Evolutionary conservation across 1,284 basidiomycete species (phyloP).

Genomic region (Inonotus obliquus): DNA sequence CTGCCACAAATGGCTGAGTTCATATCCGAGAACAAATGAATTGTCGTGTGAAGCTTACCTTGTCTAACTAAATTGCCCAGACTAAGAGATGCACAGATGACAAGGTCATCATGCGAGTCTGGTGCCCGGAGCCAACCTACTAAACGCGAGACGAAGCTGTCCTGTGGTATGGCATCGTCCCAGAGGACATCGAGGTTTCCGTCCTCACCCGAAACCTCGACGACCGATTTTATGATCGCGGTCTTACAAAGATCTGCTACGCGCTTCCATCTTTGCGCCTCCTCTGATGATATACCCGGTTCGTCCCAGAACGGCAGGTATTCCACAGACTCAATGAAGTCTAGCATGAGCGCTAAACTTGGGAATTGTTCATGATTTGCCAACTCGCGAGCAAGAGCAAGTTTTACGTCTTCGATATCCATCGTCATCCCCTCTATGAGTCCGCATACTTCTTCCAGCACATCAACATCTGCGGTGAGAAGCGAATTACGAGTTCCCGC

Average conservation of each 20-base stretch:
- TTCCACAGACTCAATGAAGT: constrained; percentile 67
- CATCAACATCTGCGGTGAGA: constrained; percentile 63
- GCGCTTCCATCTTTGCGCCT: constrained; percentile 51
- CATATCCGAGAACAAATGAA: constrained; percentile 7
- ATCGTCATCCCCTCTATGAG: constrained; percentile 71
- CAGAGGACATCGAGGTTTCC: constrained; percentile 72
- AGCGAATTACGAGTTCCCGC: constrained; percentile 45
- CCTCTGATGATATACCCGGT: constrained; percentile 27
- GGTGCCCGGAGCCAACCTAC: constrained; percentile 68
- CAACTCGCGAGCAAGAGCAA: constrained; percentile 64
- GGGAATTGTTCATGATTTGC: constrained; percentile 54
- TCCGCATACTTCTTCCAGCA: constrained; percentile 67
- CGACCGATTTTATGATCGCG: constrained; percentile 77
- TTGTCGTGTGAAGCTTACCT: constrained; percentile 44
- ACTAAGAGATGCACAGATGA: constrained; percentile 77
- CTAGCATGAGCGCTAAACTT: constrained; percentile 57
- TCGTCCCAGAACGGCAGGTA: constrained; percentile 61
- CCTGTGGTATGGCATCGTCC: constrained; percentile 53
- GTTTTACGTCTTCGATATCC: constrained; percentile 68
- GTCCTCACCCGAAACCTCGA: constrained; percentile 81
- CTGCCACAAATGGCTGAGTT: constrained; percentile 33
- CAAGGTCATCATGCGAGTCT: constrained; percentile 64
- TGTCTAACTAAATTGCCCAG: constrained; percentile 77
- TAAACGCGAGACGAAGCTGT: constrained; percentile 72
- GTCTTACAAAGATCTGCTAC: constrained; percentile 79